Evolutionary conservation across 495 filamentous ascomycete genomes (phyloP).

Genomic region (Tuber brumale): DNA sequence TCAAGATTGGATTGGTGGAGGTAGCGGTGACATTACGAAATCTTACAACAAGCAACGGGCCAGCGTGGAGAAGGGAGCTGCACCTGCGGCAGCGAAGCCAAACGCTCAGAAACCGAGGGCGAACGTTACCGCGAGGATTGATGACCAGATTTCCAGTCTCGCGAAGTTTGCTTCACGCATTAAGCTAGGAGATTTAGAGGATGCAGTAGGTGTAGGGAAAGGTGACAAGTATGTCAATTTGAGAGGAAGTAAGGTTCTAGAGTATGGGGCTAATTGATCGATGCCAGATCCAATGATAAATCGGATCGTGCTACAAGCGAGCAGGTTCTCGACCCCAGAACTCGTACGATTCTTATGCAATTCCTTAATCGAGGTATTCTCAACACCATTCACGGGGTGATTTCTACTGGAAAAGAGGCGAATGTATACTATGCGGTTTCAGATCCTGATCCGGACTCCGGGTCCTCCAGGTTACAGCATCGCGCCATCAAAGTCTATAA

Average conservation of each 20-base stretch:
- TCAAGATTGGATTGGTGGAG: conserved; percentile 47
- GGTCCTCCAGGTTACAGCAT: conserved; percentile 50
- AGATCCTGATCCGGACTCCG: conserved; percentile 45
- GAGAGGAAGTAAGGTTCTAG: background rate
- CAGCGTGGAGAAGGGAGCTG: conserved; percentile 52
- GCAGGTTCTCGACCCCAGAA: conserved; percentile 86
- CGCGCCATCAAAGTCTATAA: conserved; percentile 98
- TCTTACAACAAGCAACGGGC: conserved; percentile 77
- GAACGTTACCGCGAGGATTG: conserved; percentile 68
- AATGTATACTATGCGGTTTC: conserved; percentile 85
- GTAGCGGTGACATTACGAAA: conserved; percentile 67
- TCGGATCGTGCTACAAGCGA: conserved; percentile 88
- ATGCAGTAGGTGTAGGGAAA: conserved; percentile 50
- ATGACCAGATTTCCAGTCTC: conserved; percentile 79
- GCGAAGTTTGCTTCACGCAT: conserved; percentile 86
- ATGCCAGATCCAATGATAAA: conserved; percentile 57
- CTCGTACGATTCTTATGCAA: conserved; percentile 88
- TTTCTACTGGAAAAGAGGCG: conserved; percentile 94
- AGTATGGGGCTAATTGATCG: background rate
- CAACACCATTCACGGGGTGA: conserved; percentile 74
- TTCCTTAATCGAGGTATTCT: conserved; percentile 83
- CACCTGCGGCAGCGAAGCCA: conserved; percentile 60
- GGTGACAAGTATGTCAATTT: conserved; percentile 44
- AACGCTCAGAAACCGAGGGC: conserved; percentile 78
- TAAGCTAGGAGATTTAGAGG: conserved; percentile 62